phyloP scores from a whole-genome alignment of 1,139 yeast species.

The Yarrowia galli region DNA sequence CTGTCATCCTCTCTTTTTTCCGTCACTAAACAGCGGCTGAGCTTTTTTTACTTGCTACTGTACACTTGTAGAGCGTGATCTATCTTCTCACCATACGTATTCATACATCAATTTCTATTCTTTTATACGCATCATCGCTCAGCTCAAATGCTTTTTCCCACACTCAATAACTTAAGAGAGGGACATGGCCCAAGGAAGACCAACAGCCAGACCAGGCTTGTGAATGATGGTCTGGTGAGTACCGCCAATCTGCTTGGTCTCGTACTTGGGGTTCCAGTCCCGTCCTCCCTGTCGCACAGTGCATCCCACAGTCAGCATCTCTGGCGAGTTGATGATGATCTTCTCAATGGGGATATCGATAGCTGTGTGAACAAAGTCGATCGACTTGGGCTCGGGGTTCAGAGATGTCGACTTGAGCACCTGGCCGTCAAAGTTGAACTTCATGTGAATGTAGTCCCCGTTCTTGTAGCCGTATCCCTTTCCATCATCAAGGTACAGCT shows the following conservation, averaged over 20 bases:
- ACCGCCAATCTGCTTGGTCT: slow-evolving; percentile 11
- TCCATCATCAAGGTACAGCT: slow-evolving; percentile 85
- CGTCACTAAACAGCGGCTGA: too few species aligned
- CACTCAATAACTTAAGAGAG: neutral
- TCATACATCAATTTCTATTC: neutral
- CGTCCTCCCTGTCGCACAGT: slow-evolving; percentile 12
- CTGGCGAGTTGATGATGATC: slow-evolving; percentile 56
- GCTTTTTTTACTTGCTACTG: too few species aligned
- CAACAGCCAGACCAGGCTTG: slow-evolving; percentile 19
- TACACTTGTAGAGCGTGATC: too few species aligned
- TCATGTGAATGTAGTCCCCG: slow-evolving; percentile 44
- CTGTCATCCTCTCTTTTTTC: slow-evolving; percentile 34
- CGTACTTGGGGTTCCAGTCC: slow-evolving; percentile 24
- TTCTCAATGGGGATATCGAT: slow-evolving; percentile 58
- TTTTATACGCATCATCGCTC: neutral
- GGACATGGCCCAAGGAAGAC: slow-evolving; percentile 24
- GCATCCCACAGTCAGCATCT: slow-evolving; percentile 39
- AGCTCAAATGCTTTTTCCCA: too few species aligned
- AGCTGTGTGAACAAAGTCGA: slow-evolving; percentile 23
- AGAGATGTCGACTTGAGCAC: slow-evolving; percentile 5
- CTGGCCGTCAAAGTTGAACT: slow-evolving; percentile 40
- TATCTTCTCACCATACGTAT: too few species aligned
- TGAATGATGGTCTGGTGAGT: slow-evolving; percentile 19
- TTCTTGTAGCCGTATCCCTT: slow-evolving; percentile 65
- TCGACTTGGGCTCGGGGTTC: neutral